phyloP scores from a whole-genome alignment of 495 filamentous ascomycete species.

The Glonium stellatum region DNA sequence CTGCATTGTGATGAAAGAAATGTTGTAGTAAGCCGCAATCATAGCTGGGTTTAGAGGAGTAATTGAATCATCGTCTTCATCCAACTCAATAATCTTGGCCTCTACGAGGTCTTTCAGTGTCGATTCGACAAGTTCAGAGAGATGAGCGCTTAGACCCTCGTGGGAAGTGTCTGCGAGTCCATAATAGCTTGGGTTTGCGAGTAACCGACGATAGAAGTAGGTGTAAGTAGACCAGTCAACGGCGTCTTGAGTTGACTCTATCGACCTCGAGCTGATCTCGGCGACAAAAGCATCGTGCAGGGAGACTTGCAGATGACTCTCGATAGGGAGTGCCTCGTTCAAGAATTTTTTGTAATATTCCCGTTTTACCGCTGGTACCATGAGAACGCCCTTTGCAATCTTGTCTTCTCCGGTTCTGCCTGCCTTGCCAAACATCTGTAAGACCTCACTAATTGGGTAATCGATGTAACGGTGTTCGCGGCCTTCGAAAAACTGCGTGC shows the following conservation, averaged over 20 bases:
- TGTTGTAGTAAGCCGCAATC: constrained; percentile 99
- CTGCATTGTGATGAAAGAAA: constrained; percentile 99
- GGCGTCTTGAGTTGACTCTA: constrained; percentile 91
- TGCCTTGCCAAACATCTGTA: constrained; percentile 99
- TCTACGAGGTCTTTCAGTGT: constrained; percentile 87
- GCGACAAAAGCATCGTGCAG: constrained; percentile 95
- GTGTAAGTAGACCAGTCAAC: constrained; percentile 98
- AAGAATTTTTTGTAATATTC: constrained; percentile 99
- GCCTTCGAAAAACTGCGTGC: constrained; percentile 97
- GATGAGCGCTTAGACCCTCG: constrained; percentile 85
- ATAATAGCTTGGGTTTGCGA: constrained; percentile 96
- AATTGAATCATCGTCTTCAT: constrained; percentile 92
- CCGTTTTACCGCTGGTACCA: constrained; percentile 88
- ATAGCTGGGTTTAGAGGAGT: constrained; percentile 88
- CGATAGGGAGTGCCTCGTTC: constrained; percentile 90
- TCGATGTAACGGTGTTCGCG: constrained; percentile 96
- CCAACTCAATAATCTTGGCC: constrained; percentile 91
- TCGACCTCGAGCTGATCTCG: constrained; percentile 89
- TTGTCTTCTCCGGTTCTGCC: constrained; percentile 73
- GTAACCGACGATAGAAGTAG: constrained; percentile 95
- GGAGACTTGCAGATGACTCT: constrained; percentile 85
- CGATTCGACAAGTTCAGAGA: constrained; percentile 91
- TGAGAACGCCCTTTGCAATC: constrained; percentile 78
- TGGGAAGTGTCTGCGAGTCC: constrained; percentile 82
- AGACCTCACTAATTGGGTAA: constrained; percentile 88